Evolutionary conservation across 306 rosid species (phyloP).

Genomic region (Cucurbita moschata): DNA sequence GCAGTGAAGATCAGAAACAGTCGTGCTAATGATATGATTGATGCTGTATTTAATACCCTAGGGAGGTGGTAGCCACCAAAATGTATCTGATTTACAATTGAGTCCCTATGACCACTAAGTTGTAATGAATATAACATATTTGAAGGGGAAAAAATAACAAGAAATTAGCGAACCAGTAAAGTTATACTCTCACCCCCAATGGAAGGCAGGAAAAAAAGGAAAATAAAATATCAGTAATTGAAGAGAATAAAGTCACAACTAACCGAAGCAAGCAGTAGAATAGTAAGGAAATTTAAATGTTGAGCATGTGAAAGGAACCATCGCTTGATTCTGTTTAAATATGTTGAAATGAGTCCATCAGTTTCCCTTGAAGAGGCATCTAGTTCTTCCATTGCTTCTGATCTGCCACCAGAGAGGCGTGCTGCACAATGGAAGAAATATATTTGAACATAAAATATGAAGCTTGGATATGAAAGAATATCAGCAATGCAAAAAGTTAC

Average conservation of each 20-base stretch:
- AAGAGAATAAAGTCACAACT: constrained; percentile 25
- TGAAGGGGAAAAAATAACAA: not conserved
- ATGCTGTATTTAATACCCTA: not conserved
- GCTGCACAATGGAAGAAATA: constrained; percentile 34
- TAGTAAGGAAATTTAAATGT: constrained; percentile 66
- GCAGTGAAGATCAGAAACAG: constrained; percentile 10
- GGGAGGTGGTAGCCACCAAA: not conserved
- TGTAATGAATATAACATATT: not conserved
- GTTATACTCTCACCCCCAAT: not conserved
- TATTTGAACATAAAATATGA: constrained; percentile 11
- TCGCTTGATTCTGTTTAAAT: constrained; percentile 39
- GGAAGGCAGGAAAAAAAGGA: not conserved
- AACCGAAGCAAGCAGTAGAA: constrained; percentile 94
- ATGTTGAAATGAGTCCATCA: constrained; percentile 35
- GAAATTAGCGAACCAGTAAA: not conserved
- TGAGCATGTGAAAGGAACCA: constrained; percentile 77
- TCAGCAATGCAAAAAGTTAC: not conserved
- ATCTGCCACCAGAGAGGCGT: constrained; percentile 45
- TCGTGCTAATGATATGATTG: not conserved
- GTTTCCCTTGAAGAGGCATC: constrained; percentile 38
- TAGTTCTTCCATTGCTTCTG: constrained; percentile 61
- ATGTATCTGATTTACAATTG: not conserved
- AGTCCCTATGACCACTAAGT: not conserved
- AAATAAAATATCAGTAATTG: constrained; percentile 6
- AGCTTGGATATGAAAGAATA: not conserved